phyloP scores from a whole-genome alignment of 352 stramenopile genomes.

The Thalassiosira mediterranea region DNA sequence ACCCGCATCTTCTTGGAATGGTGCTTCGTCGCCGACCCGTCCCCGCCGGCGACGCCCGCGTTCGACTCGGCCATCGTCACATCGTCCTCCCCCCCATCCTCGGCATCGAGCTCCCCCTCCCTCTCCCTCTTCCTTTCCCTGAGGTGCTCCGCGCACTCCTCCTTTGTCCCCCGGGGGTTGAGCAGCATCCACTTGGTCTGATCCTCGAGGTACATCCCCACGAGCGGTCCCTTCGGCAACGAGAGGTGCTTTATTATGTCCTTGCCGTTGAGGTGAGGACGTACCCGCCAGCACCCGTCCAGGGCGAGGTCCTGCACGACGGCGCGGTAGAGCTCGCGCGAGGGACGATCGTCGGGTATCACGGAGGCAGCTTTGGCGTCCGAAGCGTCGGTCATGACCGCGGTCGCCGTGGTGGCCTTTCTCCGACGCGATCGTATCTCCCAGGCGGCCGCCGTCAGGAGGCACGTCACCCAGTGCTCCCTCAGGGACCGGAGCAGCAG shows the following conservation, averaged over 20 bases:
- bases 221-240: constrained; percentile 58
- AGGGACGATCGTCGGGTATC: constrained; percentile 23
- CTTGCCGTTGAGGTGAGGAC: constrained; percentile 76
- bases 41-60: constrained; percentile 8
- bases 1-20: constrained; percentile 47
- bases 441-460: constrained; percentile 61
- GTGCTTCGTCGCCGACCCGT: constrained; percentile 23
- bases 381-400: too few relatives aligned
- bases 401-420: too few relatives aligned
- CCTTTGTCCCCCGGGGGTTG: constrained; percentile 67
- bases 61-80: neutral
- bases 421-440: constrained; percentile 38
- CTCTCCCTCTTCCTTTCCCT: constrained; percentile 44
- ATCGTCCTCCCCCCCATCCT: constrained; percentile 3
- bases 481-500: constrained; percentile 69
- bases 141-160: constrained; percentile 64
- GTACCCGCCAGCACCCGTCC: constrained; percentile 72
- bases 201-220: constrained; percentile 74
- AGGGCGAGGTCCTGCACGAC: constrained; percentile 59
- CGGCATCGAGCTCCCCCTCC: constrained; percentile 15
- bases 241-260: constrained; percentile 67
- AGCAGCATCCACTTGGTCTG: constrained; percentile 77
- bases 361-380: neutral
- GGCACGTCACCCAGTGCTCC: constrained; percentile 74
- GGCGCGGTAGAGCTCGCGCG: constrained; percentile 49